These are phyloP conservation scores for Myxozyma neotropica DNA, from an alignment of 805 yeast genomes.

Conservation along the genomic window DNA sequence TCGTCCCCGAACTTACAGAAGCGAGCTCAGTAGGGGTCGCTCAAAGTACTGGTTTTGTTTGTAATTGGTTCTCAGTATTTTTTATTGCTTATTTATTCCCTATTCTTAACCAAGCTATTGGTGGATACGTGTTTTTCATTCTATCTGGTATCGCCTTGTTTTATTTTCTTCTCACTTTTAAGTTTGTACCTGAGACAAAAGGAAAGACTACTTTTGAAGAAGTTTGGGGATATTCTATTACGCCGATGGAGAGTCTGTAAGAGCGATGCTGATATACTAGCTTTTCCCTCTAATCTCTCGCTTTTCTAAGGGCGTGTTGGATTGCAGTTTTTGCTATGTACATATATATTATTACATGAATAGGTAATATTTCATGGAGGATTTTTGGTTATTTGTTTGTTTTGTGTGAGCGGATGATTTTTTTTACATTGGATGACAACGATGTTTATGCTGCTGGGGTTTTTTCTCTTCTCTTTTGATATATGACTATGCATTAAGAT, in stretches of 20 bases:
- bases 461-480: background rate
- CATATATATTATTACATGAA: too few species aligned
- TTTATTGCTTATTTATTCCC: slow-evolving; percentile 77
- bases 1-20: slow-evolving; percentile 88
- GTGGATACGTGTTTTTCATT: slow-evolving; percentile 75
- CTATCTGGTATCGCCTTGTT: slow-evolving; percentile 56
- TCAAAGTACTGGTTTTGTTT: slow-evolving; percentile 87
- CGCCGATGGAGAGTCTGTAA: slow-evolving; percentile 2
- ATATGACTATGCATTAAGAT: too few species aligned
- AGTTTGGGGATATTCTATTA: slow-evolving; percentile 56
- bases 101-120: slow-evolving; percentile 60
- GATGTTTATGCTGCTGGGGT: too few species aligned
- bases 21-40: slow-evolving; percentile 78
- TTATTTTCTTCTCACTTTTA: slow-evolving; percentile 53
- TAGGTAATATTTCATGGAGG: background rate
- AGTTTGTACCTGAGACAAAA: slow-evolving; percentile 72
- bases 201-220: slow-evolving; percentile 63
- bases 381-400: background rate
- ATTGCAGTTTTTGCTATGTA: background rate
- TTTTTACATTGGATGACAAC: too few species aligned
- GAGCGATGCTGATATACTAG: too few species aligned
- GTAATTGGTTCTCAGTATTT: slow-evolving; percentile 92
- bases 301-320: too few species aligned
- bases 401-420: background rate
- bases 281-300: too few species aligned